Evolutionary conservation across 2,329 filamentous ascomycete species (phyloP), one percentile per base, ranked within the genome.

Genomic region (Samsoniella hepiali): DNA sequence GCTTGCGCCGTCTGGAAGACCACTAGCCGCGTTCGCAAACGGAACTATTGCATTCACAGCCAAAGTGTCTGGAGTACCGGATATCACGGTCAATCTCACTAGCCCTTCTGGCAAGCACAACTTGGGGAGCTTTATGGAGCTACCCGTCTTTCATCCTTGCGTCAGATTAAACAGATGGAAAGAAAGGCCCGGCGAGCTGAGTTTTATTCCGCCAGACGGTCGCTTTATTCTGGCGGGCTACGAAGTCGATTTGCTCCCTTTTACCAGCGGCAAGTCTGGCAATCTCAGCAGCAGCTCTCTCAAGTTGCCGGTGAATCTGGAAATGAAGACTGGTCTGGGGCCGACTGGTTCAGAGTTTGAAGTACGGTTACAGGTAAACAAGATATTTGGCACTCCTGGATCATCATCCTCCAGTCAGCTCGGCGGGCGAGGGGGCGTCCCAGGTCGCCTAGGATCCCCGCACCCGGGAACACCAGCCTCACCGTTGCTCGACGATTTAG

Each of bases 111-210:
- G 91, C n/a, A 90, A 88, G 67, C 89, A 91, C 71, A 88, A 88
- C 58, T 82, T 97, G 56, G 83, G 81, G 17, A 86, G 84, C 66
- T 84, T 93, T 42, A 86, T 99, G 74, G 89, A 96, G 67, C 80
- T 97, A 2, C 95, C 94, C 1, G 93, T 97, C 0, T 99, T 99
- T 70, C 95, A 99, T 73, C 95, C 95, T 0, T 98, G 95, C 71
- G 95, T 99, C 9, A 84, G 95, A 22, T 80, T 99, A 3, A 90
- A 89, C n/a, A 84, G 88, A 67, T 99, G 95, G 95, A 89, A 89
- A 69, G 91, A 96, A 69, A 85, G 87, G 62, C 92, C 93, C 0
- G 95, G 95, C 3, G 91, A 97, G 67, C 81, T 99, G n/a, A 96
- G 91, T 72, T 99, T 99, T 71, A 86, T 99, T 13, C 95, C 95